Conservation (phyloP, 169 alveolate genomes). For the Cryptosporidium tyzzeri region DNA sequence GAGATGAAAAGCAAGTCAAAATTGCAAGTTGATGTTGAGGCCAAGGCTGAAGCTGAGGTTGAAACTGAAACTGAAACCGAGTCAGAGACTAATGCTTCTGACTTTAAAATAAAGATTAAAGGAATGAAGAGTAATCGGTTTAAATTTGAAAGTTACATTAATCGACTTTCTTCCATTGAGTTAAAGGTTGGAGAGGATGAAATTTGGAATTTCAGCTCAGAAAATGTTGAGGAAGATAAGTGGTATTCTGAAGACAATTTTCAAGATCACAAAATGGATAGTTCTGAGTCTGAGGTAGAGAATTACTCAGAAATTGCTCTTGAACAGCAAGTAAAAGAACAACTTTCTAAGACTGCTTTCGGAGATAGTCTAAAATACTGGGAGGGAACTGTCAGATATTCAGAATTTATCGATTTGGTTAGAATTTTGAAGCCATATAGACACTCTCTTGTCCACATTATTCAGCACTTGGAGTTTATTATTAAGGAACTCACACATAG, state of each 20-base stretch:
- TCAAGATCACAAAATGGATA: background rate
- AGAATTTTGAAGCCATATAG: slow-evolving; percentile 33
- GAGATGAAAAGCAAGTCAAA: slow-evolving; percentile 4
- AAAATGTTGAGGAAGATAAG: slow-evolving; percentile 7
- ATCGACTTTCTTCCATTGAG: slow-evolving; percentile 38
- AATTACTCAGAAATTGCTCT: background rate
- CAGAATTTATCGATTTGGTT: slow-evolving; percentile 34
- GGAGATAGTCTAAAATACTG: slow-evolving; percentile 35
- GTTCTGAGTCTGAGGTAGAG: background rate
- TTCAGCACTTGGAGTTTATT: background rate
- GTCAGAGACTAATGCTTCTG: background rate
- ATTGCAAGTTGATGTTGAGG: background rate
- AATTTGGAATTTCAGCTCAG: slow-evolving; percentile 15
- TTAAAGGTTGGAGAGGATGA: slow-evolving; percentile 57
- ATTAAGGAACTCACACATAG: slow-evolving; percentile 2
- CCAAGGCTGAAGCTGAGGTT: background rate
- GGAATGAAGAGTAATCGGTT: slow-evolving; percentile 23
- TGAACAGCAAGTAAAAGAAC: slow-evolving; percentile 24
- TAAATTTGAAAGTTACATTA: slow-evolving; percentile 54
- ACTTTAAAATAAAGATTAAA: background rate
- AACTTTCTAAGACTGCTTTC: slow-evolving; percentile 42
- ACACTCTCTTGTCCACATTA: slow-evolving; percentile 30
- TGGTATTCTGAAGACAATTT: slow-evolving; percentile 25
- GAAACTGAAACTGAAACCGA: background rate
- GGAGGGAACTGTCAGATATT: slow-evolving; percentile 47